Percentiles rank a stretch among this genome's conserved stretches.
These are phyloP conservation scores for Tetrapisispora namnaoensis DNA, from an alignment of 805 yeast genomes.

Conservation along the genomic window DNA sequence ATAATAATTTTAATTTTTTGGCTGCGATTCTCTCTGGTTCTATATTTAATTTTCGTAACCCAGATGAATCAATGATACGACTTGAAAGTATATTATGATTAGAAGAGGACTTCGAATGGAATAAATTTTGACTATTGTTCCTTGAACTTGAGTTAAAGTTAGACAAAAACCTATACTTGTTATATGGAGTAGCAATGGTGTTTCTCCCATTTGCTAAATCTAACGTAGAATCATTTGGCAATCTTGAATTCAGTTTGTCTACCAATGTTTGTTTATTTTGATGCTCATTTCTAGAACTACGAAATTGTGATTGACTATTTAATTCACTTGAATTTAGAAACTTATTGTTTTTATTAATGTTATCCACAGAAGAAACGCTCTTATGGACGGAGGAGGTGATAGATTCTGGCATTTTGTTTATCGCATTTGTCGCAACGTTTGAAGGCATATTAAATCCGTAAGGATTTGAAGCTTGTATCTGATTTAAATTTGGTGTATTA, in stretches of 20 bases:
- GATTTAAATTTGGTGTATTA: conserved; percentile 7
- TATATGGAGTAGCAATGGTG: conserved; percentile 23
- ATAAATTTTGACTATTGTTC: conserved; percentile 6
- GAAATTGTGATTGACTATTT: neutral
- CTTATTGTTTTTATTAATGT: neutral
- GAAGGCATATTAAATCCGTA: conserved; percentile 25
- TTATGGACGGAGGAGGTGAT: conserved; percentile 24
- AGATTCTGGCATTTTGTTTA: conserved; percentile 32
- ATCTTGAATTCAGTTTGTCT: conserved; percentile 30
- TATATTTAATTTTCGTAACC: conserved; percentile 31
- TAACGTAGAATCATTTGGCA: conserved; percentile 12
- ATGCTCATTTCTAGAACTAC: conserved; percentile 8
- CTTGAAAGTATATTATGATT: conserved; percentile 5
- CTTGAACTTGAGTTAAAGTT: conserved; percentile 1
- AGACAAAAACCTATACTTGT: conserved; percentile 1
- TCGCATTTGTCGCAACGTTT: conserved; percentile 17
- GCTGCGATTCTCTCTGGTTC: conserved; percentile 37
- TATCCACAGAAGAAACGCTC: neutral
- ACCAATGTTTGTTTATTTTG: conserved; percentile 23
- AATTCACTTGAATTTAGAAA: neutral
- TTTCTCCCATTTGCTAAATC: conserved; percentile 29
- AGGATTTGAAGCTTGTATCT: conserved; percentile 14
- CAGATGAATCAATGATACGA: conserved; percentile 17
- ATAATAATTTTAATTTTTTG: conserved; percentile 32
- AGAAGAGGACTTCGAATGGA: conserved; percentile 2